These are phyloP conservation scores for Botrytis aclada DNA, from an alignment of 2,329 filamentous ascomycete species.

Conservation along the genomic window DNA sequence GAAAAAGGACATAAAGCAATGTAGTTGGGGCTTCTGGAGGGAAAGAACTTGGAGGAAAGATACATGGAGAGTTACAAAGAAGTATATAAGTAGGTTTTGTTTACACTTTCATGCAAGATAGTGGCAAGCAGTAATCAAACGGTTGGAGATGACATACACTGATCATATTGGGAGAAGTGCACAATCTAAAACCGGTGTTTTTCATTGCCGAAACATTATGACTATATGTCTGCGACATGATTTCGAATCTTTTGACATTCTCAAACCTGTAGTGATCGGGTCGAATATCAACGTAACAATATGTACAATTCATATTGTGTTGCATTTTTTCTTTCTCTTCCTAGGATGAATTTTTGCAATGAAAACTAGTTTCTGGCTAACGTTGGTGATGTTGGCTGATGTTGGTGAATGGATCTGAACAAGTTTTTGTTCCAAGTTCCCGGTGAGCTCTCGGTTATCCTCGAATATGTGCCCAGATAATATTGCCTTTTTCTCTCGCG, in stretches of 20 bases:
- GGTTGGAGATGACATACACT: neutral
- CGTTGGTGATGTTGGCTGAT: neutral
- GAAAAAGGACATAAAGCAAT: neutral
- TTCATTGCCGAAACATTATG: neutral
- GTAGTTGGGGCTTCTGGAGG: neutral
- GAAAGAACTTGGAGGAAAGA: neutral
- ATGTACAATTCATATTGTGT: neutral
- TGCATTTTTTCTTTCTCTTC: neutral
- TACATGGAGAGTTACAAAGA: neutral
- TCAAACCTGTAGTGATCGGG: neutral
- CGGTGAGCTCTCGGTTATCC: neutral
- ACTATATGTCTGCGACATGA: neutral
- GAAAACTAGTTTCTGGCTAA: neutral
- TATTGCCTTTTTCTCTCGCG: too few species aligned
- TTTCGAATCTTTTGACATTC: neutral
- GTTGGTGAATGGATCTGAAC: neutral
- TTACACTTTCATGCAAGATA: neutral
- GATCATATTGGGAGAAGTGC: too few species aligned
- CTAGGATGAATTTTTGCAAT: neutral
- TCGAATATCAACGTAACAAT: neutral
- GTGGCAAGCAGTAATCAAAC: neutral
- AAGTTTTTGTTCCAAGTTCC: neutral
- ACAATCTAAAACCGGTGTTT: neutral
- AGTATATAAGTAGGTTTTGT: neutral
- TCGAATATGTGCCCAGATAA: neutral